phyloP scores from a whole-genome alignment of 805 yeast species.

The Candida quercuum region DNA sequence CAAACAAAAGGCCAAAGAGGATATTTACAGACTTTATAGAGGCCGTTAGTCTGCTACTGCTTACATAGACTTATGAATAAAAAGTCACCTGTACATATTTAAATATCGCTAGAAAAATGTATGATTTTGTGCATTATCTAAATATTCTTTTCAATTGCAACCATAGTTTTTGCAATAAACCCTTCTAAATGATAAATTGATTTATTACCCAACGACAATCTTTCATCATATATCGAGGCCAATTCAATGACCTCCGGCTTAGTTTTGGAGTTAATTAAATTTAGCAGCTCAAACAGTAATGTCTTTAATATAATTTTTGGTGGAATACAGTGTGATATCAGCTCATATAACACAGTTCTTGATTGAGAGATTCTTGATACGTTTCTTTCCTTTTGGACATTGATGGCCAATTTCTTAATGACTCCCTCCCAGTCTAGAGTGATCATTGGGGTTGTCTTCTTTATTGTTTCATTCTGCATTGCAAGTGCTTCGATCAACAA shows the following conservation, averaged over 20 bases:
- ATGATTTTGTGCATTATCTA: not conserved
- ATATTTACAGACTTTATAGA: slow-evolving; percentile 53
- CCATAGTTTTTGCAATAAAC: slow-evolving; percentile 85
- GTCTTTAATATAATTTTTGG: slow-evolving; percentile 72
- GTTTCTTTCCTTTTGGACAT: slow-evolving; percentile 54
- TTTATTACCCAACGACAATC: slow-evolving; percentile 80
- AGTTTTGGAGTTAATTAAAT: slow-evolving; percentile 22
- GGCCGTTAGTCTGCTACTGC: slow-evolving; percentile 41
- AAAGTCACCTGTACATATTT: not conserved
- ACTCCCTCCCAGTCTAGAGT: slow-evolving; percentile 90
- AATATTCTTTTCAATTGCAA: slow-evolving; percentile 44
- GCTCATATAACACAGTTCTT: slow-evolving; percentile 71
- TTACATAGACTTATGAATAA: not conserved
- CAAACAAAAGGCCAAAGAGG: slow-evolving; percentile 41
- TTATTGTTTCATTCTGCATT: slow-evolving; percentile 57
- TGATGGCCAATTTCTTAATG: slow-evolving; percentile 55
- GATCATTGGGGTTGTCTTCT: slow-evolving; percentile 44
- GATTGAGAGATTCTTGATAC: slow-evolving; percentile 53
- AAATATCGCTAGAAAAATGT: not conserved
- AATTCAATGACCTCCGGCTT: slow-evolving; percentile 48
- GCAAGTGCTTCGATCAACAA: slow-evolving; percentile 78
- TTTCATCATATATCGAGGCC: slow-evolving; percentile 73
- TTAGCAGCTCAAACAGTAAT: slow-evolving; percentile 42
- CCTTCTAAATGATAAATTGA: slow-evolving; percentile 95
- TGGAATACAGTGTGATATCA: slow-evolving; percentile 91